phyloP scores from a whole-genome alignment of 106 monocot species.

The Cymbidium sinense region DNA sequence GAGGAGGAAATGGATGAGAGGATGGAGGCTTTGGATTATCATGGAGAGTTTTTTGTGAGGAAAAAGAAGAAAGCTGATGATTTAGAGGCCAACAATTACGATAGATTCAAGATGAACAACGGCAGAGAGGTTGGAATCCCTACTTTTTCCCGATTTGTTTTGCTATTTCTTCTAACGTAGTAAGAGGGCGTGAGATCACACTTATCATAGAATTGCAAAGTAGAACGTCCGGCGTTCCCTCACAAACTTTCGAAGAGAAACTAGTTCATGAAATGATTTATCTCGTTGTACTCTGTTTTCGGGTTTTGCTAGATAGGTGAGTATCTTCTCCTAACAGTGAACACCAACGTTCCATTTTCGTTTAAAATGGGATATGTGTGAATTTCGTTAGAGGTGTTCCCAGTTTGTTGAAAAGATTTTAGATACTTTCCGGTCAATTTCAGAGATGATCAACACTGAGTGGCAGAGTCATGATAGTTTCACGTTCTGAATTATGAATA shows the following conservation, averaged over 20 bases:
- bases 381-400: background rate
- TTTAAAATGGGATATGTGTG: background rate
- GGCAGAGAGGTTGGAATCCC: background rate
- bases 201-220: background rate
- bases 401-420: background rate
- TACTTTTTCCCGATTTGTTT: background rate
- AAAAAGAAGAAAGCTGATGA: conserved; percentile 6
- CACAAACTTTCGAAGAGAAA: background rate
- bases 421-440: background rate
- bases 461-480: background rate
- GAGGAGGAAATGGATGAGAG: background rate
- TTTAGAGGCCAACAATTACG: background rate
- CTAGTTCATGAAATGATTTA: background rate
- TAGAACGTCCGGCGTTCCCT: background rate
- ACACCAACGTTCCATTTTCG: background rate
- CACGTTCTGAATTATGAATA: background rate
- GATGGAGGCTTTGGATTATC: background rate
- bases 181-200: too few species aligned
- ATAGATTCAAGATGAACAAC: conserved; percentile 8
- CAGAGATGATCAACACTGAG: background rate
- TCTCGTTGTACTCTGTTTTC: background rate
- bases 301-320: background rate
- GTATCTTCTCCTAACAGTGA: background rate
- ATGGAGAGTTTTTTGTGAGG: background rate
- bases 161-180: background rate